These are phyloP conservation scores for Pelargonium citronellum DNA, from an alignment of 441 rosid genomes.

Conservation along the genomic window DNA sequence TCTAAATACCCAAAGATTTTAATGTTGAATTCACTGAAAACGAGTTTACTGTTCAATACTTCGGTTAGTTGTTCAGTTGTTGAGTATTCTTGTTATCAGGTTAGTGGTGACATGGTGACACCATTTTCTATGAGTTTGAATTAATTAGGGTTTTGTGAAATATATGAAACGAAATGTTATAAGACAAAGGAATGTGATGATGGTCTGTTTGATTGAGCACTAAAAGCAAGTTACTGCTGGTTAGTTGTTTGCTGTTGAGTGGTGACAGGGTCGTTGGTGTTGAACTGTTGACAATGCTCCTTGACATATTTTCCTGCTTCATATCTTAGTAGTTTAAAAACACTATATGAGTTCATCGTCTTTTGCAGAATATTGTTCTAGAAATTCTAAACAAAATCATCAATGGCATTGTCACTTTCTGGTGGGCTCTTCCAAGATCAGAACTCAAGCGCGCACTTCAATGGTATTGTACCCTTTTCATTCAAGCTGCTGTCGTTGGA, in stretches of 20 bases:
- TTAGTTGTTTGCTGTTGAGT: background rate
- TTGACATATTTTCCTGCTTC: background rate
- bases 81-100: background rate
- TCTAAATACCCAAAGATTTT: background rate
- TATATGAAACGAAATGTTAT: no score
- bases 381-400: background rate
- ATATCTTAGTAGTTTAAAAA: background rate
- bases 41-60: no score
- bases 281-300: no score
- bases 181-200: background rate
- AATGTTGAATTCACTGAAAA: background rate
- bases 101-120: background rate
- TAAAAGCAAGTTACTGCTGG: background rate
- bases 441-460: conserved; percentile 28
- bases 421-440: conserved; percentile 36
- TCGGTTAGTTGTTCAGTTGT: no score
- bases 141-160: background rate
- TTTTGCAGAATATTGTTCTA: background rate
- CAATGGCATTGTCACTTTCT: conserved; percentile 29
- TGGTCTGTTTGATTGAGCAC: background rate
- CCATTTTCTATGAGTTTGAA: background rate
- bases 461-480: conserved; percentile 21
- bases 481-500: background rate
- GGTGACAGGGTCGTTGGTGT: no score
- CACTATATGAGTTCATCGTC: background rate